Evolutionary conservation across 768 basidiomycete species (phyloP).

Genomic region (Boletellus emodensis): DNA sequence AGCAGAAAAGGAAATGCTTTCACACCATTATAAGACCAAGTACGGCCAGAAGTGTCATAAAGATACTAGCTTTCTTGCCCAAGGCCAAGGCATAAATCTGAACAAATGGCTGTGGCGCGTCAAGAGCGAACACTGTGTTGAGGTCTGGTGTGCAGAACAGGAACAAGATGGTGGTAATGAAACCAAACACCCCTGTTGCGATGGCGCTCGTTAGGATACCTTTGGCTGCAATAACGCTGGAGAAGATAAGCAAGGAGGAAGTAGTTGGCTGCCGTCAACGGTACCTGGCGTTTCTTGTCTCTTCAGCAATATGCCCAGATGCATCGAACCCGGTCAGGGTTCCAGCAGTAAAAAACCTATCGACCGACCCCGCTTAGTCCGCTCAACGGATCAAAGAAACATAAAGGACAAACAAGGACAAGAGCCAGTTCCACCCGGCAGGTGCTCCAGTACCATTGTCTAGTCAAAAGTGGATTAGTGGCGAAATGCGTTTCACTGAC

Average conservation of each 20-base stretch:
- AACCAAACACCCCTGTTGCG: slow-evolving; percentile 77
- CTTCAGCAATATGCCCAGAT: slow-evolving; percentile 83
- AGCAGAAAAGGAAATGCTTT: slow-evolving; percentile 1
- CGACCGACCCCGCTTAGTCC: slow-evolving; percentile 35
- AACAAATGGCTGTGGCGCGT: slow-evolving; percentile 90
- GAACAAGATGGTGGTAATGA: slow-evolving; percentile 74
- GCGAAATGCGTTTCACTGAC: slow-evolving; percentile 16
- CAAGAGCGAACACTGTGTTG: slow-evolving; percentile 66
- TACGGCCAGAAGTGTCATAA: slow-evolving; percentile 84
- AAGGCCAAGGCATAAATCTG: slow-evolving; percentile 81
- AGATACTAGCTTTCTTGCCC: slow-evolving; percentile 71
- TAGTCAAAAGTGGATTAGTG: slow-evolving; percentile 26
- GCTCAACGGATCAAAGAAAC: background rate
- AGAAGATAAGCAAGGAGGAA: slow-evolving; percentile 1
- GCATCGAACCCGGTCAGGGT: slow-evolving; percentile 91
- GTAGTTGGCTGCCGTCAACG: background rate
- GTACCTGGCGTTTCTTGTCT: slow-evolving; percentile 77
- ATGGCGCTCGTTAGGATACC: slow-evolving; percentile 78
- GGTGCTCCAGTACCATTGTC: slow-evolving; percentile 89
- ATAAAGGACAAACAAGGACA: slow-evolving; percentile 62
- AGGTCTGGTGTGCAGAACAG: slow-evolving; percentile 82
- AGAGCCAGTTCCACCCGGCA: slow-evolving; percentile 86
- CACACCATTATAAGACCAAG: slow-evolving; percentile 81
- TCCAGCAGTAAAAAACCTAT: slow-evolving; percentile 82
- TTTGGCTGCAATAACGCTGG: slow-evolving; percentile 70